A percentile compares a stretch with the other conserved stretches of the same genome.
phyloP scores from a whole-genome alignment of 1,284 basidiomycete genomes.

The Cutaneotrichosporon dermatis region DNA sequence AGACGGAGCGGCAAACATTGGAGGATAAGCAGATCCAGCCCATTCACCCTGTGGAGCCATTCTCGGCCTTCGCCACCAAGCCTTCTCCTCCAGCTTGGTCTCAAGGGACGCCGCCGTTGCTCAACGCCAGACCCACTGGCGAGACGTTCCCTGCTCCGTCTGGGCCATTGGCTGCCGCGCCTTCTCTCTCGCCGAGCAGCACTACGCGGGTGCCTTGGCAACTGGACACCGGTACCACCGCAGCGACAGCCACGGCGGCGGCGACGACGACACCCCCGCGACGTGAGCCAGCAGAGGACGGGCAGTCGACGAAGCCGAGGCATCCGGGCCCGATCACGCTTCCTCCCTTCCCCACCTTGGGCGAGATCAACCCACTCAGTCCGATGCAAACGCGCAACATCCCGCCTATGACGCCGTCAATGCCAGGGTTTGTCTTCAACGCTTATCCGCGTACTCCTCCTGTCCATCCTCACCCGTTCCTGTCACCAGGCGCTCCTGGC shows the following conservation, averaged over 20 bases:
- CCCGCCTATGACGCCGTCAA: constrained; percentile 50
- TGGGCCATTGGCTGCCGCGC: background rate
- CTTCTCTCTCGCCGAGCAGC: constrained; percentile 4
- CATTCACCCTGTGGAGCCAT: constrained; percentile 17
- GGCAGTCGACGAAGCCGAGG: constrained; percentile 2
- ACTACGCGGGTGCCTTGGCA: constrained; percentile 24
- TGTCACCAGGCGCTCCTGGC: constrained; percentile 37
- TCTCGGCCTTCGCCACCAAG: constrained; percentile 13
- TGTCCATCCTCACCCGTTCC: constrained; percentile 37
- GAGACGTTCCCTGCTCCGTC: background rate
- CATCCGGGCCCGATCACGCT: constrained; percentile 45
- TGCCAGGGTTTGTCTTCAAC: constrained; percentile 50
- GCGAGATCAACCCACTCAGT: constrained; percentile 34
- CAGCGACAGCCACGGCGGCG: too few species aligned
- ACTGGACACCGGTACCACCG: constrained; percentile 20
- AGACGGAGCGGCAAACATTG: constrained; percentile 37
- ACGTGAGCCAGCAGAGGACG: background rate
- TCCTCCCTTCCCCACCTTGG: constrained; percentile 35
- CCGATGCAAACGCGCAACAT: constrained; percentile 43
- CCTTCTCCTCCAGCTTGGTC: constrained; percentile 9
- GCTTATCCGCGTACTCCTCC: constrained; percentile 48
- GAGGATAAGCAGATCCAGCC: constrained; percentile 21
- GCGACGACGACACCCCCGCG: background rate
- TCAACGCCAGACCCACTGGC: background rate
- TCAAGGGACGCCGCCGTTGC: background rate